Conservation (phyloP, 2,329 filamentous ascomycete species). For the Monilinia fructicola region DNA sequence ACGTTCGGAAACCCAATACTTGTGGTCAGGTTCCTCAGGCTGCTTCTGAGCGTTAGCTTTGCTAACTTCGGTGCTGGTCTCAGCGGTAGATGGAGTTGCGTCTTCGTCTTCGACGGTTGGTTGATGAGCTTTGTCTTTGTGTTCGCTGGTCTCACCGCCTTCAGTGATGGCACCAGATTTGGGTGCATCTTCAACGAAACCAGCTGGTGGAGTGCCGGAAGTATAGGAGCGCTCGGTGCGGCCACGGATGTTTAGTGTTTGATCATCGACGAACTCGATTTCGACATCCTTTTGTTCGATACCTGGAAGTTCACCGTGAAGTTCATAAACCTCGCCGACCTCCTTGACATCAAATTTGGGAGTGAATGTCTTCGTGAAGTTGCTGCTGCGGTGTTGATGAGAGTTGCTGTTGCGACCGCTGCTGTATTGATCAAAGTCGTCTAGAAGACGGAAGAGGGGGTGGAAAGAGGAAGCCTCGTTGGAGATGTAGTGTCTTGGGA, state of each 20-base stretch:
- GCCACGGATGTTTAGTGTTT: constrained; percentile 71
- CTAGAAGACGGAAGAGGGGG: constrained; percentile 63
- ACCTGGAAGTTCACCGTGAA: constrained; percentile 78
- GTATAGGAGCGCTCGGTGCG: constrained; percentile 63
- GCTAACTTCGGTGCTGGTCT: constrained; percentile 23
- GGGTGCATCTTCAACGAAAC: constrained; percentile 47
- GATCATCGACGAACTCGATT: constrained; percentile 76
- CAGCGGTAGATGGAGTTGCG: constrained; percentile 26
- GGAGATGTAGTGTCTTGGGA: constrained; percentile 50
- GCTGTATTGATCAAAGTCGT: constrained; percentile 61
- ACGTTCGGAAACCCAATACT: constrained; percentile 72
- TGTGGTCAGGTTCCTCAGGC: constrained; percentile 42
- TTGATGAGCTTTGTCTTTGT: constrained; percentile 34
- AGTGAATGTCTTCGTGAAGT: constrained; percentile 54
- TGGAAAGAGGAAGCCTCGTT: constrained; percentile 48
- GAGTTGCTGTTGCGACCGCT: constrained; percentile 21
- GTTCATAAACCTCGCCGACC: constrained; percentile 65
- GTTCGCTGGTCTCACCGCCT: constrained; percentile 44
- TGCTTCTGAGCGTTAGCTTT: constrained; percentile 30
- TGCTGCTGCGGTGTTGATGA: constrained; percentile 28
- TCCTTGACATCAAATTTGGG: constrained; percentile 80
- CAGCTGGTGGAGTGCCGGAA: constrained; percentile 47
- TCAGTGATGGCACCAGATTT: constrained; percentile 46
- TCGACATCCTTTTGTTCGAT: constrained; percentile 70
- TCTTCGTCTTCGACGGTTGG: constrained; percentile 56